Percentiles rank a stretch among this genome's conserved stretches.
These are phyloP conservation scores for Trichoderma sp. DNA, from an alignment of 2,329 filamentous ascomycete species.

Conservation along the genomic window DNA sequence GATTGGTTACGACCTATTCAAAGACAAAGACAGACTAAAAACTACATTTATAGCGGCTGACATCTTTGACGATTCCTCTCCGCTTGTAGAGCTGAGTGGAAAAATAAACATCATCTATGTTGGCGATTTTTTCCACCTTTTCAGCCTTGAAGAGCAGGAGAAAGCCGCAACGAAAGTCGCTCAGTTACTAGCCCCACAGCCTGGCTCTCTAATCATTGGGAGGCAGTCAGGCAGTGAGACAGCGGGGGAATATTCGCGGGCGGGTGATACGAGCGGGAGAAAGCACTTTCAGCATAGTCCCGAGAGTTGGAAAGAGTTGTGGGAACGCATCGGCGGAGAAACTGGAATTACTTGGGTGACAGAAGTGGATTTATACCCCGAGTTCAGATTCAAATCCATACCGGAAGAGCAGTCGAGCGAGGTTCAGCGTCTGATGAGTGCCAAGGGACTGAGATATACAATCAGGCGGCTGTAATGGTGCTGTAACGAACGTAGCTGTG, in stretches of 20 bases:
- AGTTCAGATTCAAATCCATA: constrained; percentile 8
- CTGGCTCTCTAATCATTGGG: neutral
- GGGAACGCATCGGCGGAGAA: neutral
- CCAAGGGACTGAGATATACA: neutral
- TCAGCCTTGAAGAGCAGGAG: constrained; percentile 12
- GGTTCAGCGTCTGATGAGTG: neutral
- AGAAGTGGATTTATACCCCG: neutral
- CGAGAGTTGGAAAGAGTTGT: constrained; percentile 1
- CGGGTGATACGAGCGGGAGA: neutral
- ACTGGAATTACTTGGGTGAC: neutral
- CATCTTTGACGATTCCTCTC: constrained; percentile 11
- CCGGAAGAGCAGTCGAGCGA: neutral
- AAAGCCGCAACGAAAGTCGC: neutral
- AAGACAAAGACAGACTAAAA: neutral
- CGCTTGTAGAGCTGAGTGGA: neutral
- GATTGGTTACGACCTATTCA: constrained; percentile 3
- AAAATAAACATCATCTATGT: neutral
- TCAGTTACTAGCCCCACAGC: neutral
- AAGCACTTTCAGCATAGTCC: constrained; percentile 10
- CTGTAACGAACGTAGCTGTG: neutral
- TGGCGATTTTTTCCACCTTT: constrained; percentile 11
- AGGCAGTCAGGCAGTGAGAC: neutral
- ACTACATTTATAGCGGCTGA: constrained; percentile 8
- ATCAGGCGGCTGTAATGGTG: neutral
- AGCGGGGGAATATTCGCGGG: neutral